Conservation (phyloP, 768 basidiomycete species). For the Scleroderma citrinum region DNA sequence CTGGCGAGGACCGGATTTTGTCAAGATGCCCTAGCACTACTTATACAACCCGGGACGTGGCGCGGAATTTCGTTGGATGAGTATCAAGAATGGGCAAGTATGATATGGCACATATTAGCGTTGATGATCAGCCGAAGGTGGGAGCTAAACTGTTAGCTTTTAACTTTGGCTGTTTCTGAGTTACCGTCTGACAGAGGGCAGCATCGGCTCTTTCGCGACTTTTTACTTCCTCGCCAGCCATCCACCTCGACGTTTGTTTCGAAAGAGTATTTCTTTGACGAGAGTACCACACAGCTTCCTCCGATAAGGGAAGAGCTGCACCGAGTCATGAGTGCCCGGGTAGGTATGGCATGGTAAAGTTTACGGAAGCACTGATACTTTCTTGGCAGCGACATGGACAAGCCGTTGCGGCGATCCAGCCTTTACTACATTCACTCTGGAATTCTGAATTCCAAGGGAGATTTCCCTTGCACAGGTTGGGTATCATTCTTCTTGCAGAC, state of each 20-base stretch:
- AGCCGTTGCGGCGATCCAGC: slow-evolving; percentile 54
- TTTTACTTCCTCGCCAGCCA: slow-evolving; percentile 55
- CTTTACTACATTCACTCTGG: slow-evolving; percentile 69
- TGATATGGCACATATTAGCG: slow-evolving; percentile 73
- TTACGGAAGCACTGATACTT: slow-evolving; percentile 1
- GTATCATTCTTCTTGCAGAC: slow-evolving; percentile 70
- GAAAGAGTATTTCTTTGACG: slow-evolving; percentile 52
- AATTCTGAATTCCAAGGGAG: slow-evolving; percentile 73
- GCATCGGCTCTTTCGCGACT: slow-evolving; percentile 57
- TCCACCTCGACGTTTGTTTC: slow-evolving; percentile 43
- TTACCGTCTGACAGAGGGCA: slow-evolving; percentile 43
- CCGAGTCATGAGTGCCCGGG: slow-evolving; percentile 37
- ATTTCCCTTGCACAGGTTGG: slow-evolving; percentile 60
- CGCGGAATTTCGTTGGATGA: slow-evolving; percentile 55
- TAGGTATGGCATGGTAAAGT: slow-evolving; percentile 24
- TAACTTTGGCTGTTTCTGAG: not conserved
- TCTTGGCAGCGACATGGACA: slow-evolving; percentile 55
- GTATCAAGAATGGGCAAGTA: slow-evolving; percentile 66
- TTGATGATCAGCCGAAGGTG: slow-evolving; percentile 67
- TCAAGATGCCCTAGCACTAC: slow-evolving; percentile 49
- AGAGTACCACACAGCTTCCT: slow-evolving; percentile 25
- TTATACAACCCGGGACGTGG: slow-evolving; percentile 71
- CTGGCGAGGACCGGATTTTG: slow-evolving; percentile 65
- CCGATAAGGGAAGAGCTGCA: slow-evolving; percentile 38
- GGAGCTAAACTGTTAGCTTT: slow-evolving; percentile 10